Base-by-base conservation (phyloP, 2,329 filamentous ascomycete species). In the Sclerotinia nivalis region DNA sequence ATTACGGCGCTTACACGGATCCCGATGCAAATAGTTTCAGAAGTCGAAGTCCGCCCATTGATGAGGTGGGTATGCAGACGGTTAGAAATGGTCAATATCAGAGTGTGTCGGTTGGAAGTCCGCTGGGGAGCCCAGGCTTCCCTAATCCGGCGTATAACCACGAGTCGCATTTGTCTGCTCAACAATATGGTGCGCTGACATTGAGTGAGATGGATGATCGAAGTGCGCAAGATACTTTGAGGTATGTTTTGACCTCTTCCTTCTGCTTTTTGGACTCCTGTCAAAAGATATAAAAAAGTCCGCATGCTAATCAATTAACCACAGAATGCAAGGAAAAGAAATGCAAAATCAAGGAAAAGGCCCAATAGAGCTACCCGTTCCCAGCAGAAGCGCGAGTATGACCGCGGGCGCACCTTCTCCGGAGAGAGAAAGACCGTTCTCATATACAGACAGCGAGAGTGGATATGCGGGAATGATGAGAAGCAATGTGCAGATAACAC, bases 391-490 rank as follows among this genome's bases (percentile, higher is more conserved):
- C 45, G 56, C 56, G 4, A 68, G 66, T 20, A 68, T 64, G 66
- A 68, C 34, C 1, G 59, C 56, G 4, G 66, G 66, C 18, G 56
- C 56, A 28, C 66, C 56, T 66, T 66, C 52, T 10, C 68, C 61
- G 12, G 25, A 40, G 15, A 34, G 31, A 54, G 68, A 66, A 49
- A 28, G 68, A 8, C 68, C 68, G 0, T 69, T 69, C 34, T 69
- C 68, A 1, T 69, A 67, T 43, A 67, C 68, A 2, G 61, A 69
- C 15, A 69, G 68, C 28, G 68, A 69, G 52, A 58, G 49, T 34
- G 68, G 68, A n/a, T 69, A 69, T 69, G 68, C 61, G 18, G 54
- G 66, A 25, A 55, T 47, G 54, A 69, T 65, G 68, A 56, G 50
- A 13, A 49, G n/a, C 1, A 43, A 69, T 31, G 40, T 59, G 43